A percentile compares a stretch with the other conserved stretches of the same genome.
phyloP scores from a whole-genome alignment of 495 filamentous ascomycete species.

The Neurospora cerealis region DNA sequence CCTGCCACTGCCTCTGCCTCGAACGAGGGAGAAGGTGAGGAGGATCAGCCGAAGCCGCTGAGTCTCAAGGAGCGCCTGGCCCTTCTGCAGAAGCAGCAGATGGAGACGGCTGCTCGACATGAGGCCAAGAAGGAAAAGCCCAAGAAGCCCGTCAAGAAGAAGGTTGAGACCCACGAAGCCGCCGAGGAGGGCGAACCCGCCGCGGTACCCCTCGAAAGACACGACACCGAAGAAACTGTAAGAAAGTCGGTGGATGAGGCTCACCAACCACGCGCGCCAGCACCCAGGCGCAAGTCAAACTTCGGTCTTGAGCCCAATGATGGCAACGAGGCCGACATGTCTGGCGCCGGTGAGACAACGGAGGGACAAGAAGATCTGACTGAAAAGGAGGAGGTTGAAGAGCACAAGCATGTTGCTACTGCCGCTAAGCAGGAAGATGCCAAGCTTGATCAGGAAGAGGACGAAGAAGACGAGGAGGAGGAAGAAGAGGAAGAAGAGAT shows the following conservation, averaged over 20 bases:
- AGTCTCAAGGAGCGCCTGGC: slow-evolving; percentile 93
- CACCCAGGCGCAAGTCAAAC: slow-evolving; percentile 43
- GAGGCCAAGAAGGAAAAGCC: slow-evolving; percentile 87
- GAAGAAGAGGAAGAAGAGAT: slow-evolving; percentile 86
- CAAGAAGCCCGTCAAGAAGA: slow-evolving; percentile 70
- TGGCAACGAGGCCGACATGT: slow-evolving; percentile 84
- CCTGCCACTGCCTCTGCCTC: slow-evolving; percentile 23
- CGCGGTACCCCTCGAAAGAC: slow-evolving; percentile 30
- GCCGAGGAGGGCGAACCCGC: slow-evolving; percentile 29
- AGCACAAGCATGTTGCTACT: slow-evolving; percentile 28
- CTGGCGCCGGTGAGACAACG: slow-evolving; percentile 70
- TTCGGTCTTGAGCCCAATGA: slow-evolving; percentile 48
- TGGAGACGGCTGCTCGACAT: slow-evolving; percentile 73
- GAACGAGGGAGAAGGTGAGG: slow-evolving; percentile 38
- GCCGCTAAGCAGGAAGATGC: slow-evolving; percentile 30
- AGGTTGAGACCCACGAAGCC: slow-evolving; percentile 48
- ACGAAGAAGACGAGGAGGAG: slow-evolving; percentile 49
- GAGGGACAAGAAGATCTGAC: slow-evolving; percentile 73
- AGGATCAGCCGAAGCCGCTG: slow-evolving; percentile 75
- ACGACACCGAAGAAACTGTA: slow-evolving; percentile 40
- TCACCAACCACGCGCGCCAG: slow-evolving; percentile 32
- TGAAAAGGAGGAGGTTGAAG: slow-evolving; percentile 65
- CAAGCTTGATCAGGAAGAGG: slow-evolving; percentile 25
- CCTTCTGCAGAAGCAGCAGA: slow-evolving; percentile 83
- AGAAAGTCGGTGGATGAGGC: slow-evolving; percentile 51